A percentile compares a stretch with the other conserved stretches of the same genome.
Conservation (phyloP, 371 early-diverging fungal genomes). For the Actinomortierella ambigua region DNA sequence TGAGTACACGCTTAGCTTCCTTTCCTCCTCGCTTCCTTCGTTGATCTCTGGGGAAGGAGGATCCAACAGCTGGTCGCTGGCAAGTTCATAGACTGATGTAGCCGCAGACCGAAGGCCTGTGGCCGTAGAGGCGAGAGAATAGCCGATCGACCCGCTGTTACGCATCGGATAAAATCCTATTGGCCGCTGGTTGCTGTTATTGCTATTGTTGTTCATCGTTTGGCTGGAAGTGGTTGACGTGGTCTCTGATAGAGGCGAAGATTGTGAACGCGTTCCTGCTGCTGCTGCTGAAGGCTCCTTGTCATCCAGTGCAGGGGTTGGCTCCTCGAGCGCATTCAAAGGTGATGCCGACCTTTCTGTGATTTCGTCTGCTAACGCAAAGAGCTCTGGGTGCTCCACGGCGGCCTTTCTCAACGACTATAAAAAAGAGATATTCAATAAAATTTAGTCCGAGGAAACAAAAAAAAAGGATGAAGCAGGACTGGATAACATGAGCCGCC, state of each 20-base stretch:
- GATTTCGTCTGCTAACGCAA: constrained; percentile 29
- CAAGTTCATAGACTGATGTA: constrained; percentile 41
- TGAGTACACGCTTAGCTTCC: neutral
- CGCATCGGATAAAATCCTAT: neutral
- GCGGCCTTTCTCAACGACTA: constrained; percentile 31
- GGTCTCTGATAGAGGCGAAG: no score
- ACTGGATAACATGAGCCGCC: neutral
- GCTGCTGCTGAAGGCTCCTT: no score
- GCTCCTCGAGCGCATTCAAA: neutral
- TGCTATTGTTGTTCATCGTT: no score
- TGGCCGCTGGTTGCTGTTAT: no score
- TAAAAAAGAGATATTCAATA: neutral
- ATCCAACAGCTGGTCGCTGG: constrained; percentile 21
- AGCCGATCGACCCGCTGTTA: constrained; percentile 17
- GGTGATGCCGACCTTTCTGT: constrained; percentile 24
- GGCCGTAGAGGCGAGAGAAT: constrained; percentile 20
- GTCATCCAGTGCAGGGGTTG: no score
- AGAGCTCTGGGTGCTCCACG: constrained; percentile 24
- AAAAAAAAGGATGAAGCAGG: neutral
- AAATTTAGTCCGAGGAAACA: neutral
- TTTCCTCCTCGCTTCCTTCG: neutral
- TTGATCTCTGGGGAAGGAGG: neutral
- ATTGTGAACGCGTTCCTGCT: no score
- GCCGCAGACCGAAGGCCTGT: constrained; percentile 25
- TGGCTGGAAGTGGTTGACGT: no score